Conservation (phyloP, 805 yeast species). For the Saturnispora serradocipensis region DNA sequence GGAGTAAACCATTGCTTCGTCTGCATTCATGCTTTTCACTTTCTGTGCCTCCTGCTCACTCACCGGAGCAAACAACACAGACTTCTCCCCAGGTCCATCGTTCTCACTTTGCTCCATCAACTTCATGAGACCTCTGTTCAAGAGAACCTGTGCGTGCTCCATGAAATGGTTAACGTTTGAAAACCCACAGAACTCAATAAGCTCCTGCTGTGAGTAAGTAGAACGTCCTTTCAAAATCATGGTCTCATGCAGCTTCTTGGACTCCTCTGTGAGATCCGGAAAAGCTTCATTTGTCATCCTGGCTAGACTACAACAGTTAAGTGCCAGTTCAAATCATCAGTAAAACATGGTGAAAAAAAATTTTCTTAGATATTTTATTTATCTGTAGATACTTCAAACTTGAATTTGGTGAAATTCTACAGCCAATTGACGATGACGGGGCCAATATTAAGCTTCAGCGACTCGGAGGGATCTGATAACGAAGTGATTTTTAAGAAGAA, state of each 20-base stretch:
- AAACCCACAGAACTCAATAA: constrained; percentile 40
- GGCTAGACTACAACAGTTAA: not conserved
- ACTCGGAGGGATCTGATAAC: constrained; percentile 1
- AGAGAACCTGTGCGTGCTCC: constrained; percentile 36
- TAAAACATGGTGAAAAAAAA: not conserved
- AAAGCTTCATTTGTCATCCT: constrained; percentile 8
- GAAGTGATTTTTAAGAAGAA: not conserved
- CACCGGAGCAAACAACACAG: constrained; percentile 70
- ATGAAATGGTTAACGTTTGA: constrained; percentile 34
- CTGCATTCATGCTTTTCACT: constrained; percentile 68
- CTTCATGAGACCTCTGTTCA: constrained; percentile 49
- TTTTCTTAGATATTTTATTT: not conserved
- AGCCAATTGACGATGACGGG: constrained; percentile 17
- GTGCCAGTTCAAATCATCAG: not conserved
- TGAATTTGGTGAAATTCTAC: constrained; percentile 10
- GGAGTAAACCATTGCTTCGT: constrained; percentile 85
- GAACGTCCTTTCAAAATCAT: constrained; percentile 49
- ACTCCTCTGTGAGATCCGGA: constrained; percentile 23
- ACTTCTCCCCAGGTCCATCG: constrained; percentile 16
- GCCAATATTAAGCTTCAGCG: constrained; percentile 12
- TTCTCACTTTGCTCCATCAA: constrained; percentile 53
- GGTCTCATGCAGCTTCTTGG: constrained; percentile 48
- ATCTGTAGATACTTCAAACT: constrained; percentile 1
- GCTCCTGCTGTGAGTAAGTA: constrained; percentile 60
- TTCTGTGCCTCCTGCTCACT: constrained; percentile 66